A percentile compares a stretch with the other conserved stretches of the same genome.
These are phyloP conservation scores for Calonectria honghensis DNA, from an alignment of 2,329 filamentous ascomycete species.

Conservation along the genomic window DNA sequence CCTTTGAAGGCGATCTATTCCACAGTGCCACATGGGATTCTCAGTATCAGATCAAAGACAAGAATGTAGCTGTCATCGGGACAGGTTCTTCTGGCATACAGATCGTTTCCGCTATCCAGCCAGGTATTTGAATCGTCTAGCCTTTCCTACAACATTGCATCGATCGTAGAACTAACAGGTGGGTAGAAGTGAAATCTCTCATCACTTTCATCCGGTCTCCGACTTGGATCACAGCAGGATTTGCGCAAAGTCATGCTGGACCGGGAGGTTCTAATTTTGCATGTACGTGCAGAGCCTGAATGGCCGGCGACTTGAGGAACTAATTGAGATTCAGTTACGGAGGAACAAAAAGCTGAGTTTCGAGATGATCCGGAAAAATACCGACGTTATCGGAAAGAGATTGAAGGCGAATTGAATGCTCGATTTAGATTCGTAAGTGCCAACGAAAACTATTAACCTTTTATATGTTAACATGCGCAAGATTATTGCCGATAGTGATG, in stretches of 20 bases:
- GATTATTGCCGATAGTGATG: slow-evolving; percentile 27
- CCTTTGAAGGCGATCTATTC: slow-evolving; percentile 34
- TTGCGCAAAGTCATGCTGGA: slow-evolving; percentile 30
- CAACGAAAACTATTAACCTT: not conserved
- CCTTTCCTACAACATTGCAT: not conserved
- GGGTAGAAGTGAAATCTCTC: slow-evolving; percentile 18
- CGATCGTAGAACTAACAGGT: not conserved
- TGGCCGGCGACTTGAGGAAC: not conserved
- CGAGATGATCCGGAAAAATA: slow-evolving; percentile 22
- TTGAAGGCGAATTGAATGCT: slow-evolving; percentile 32
- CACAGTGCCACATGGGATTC: slow-evolving; percentile 34
- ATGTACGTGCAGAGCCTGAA: not conserved
- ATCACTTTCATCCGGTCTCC: slow-evolving; percentile 37
- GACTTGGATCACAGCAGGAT: slow-evolving; percentile 37
- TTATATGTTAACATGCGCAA: not conserved
- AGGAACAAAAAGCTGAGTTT: slow-evolving; percentile 31
- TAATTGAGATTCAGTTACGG: slow-evolving; percentile 5
- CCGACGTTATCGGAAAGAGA: slow-evolving; percentile 16
- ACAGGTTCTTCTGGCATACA: slow-evolving; percentile 39
- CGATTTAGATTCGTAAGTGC: slow-evolving; percentile 33
- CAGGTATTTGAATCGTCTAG: not conserved
- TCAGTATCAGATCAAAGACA: not conserved
- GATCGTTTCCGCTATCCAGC: slow-evolving; percentile 37
- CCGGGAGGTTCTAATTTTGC: slow-evolving; percentile 27
- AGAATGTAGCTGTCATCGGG: slow-evolving; percentile 36